Evolutionary conservation across 306 rosid species (phyloP), one percentile per base, ranked within the genome.

Genomic region (Castanea crenata): DNA sequence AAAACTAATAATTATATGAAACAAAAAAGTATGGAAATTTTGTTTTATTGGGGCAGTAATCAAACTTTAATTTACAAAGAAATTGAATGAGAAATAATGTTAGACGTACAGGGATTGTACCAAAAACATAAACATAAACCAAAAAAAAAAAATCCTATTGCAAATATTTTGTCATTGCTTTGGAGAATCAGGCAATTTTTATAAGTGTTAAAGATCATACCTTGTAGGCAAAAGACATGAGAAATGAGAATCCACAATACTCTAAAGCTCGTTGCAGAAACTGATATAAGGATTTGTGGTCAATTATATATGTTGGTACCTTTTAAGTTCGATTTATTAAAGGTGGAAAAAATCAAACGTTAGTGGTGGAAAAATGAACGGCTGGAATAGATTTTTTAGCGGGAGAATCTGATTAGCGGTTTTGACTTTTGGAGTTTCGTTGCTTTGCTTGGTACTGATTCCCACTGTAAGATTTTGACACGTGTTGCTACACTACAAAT

Each of bases 221-320:
- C 77, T 75, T 32, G 27, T 69, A 41, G 49, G 58, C 69, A 71
- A 74, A 63, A 16, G 69, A 83, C 21, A 41, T 51, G 55, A 57
- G 81, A 76, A 75, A 41, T 35, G 55, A 57, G 81, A 76, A 75
- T 79, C 83, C 83, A 83, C 14, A 19, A 35, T n/a, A 49, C 72
- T 35, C 25, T 10, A 49, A 49, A 49, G 54, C 54, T 2, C 51
- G 11, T 5, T 19, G 27, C 51, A 35, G 20, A 16, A 34, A 34
- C 49, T 18, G 71, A 15, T 6, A 64, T 1, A 18, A 8, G 51
- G 0, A 19, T 34, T 31, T 18, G 7, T 4, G 8, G 38, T 74
- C 32, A 35, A 67, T 7, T 38, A 38, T 38, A 7, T 0, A 38
- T 41, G 46, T 41, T 41, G 46, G 1, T 41, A 41, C 46, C 46